Conservation (phyloP, 2,329 filamentous ascomycete species). For the Cercospora nicotianae region DNA sequence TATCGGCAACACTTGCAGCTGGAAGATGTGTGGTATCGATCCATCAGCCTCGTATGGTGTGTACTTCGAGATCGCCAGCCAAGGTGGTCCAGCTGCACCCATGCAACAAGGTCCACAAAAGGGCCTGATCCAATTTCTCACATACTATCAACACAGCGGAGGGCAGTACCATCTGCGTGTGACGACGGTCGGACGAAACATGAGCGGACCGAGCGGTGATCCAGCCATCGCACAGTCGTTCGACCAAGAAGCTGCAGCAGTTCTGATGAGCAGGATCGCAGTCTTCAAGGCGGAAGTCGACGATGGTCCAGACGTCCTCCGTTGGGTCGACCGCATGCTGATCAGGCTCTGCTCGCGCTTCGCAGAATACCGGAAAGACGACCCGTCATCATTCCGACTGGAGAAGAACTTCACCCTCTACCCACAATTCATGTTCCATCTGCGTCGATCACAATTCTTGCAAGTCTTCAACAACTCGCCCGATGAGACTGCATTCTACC, state of each 20-base stretch:
- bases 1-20: conserved; percentile 96
- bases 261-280: conserved; percentile 98
- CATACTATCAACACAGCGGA: conserved; percentile 96
- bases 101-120: conserved; percentile 86
- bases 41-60: conserved; percentile 90
- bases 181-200: conserved; percentile 85
- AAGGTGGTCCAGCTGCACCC: conserved; percentile 72
- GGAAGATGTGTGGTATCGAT: conserved; percentile 99
- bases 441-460: conserved; percentile 93
- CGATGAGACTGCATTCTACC: conserved; percentile 98
- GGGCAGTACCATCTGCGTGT: conserved; percentile 95
- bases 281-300: conserved; percentile 99
- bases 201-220: conserved; percentile 91
- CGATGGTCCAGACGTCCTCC: conserved; percentile 94
- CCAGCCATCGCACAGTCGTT: conserved; percentile 95
- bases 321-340: conserved; percentile 98
- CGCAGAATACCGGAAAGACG: conserved; percentile 96
- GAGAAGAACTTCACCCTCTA: conserved; percentile 99
- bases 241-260: conserved; percentile 95
- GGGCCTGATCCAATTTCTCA: conserved; percentile 96
- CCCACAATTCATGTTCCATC: conserved; percentile 99
- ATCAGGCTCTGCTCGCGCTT: conserved; percentile 95
- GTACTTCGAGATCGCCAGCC: conserved; percentile 96
- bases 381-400: conserved; percentile 91
- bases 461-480: conserved; percentile 99